Percentiles rank a stretch among this genome's conserved stretches.
These are phyloP conservation scores for Microcyclosporella mali DNA, from an alignment of 2,329 filamentous ascomycete genomes.

Conservation along the genomic window DNA sequence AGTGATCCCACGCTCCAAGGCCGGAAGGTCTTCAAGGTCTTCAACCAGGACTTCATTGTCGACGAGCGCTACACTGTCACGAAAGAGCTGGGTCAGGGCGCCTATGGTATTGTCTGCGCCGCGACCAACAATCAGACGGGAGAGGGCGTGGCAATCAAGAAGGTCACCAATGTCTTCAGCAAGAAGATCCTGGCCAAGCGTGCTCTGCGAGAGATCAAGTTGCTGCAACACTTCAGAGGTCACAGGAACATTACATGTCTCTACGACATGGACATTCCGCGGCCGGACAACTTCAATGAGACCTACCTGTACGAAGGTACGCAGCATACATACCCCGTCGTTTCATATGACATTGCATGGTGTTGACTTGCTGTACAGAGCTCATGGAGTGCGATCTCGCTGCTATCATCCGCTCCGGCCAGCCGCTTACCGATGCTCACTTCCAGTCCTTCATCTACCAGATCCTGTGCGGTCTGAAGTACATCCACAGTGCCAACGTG, in stretches of 20 bases:
- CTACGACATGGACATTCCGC: slow-evolving; percentile 98
- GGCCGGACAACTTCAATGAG: slow-evolving; percentile 97
- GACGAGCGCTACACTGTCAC: slow-evolving; percentile 98
- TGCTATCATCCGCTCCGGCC: slow-evolving; percentile 93
- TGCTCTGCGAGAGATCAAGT: slow-evolving; percentile 94
- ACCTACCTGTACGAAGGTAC: slow-evolving; percentile 96
- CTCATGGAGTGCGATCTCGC: slow-evolving; percentile 99
- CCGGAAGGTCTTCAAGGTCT: slow-evolving; percentile 97
- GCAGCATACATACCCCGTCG: slow-evolving; percentile 24
- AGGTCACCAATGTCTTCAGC: slow-evolving; percentile 99
- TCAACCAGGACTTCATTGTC: slow-evolving; percentile 98
- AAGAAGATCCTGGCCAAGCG: slow-evolving; percentile 99
- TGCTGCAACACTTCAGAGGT: slow-evolving; percentile 88
- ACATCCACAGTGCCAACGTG: slow-evolving; percentile 98
- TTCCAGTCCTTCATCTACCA: slow-evolving; percentile 99
- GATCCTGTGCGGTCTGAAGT: slow-evolving; percentile 97
- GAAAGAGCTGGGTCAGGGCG: slow-evolving; percentile 96
- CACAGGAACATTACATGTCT: slow-evolving; percentile 78
- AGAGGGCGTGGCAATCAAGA: slow-evolving; percentile 97
- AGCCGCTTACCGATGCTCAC: slow-evolving; percentile 94
- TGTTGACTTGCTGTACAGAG: slow-evolving; percentile 51
- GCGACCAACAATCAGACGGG: slow-evolving; percentile 84
- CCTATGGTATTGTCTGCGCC: slow-evolving; percentile 97
- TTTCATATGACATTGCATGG: neutral
- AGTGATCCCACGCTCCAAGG: slow-evolving; percentile 51